Percentiles rank a stretch among this genome's conserved stretches.
These are phyloP conservation scores for Xylariaceae sp. DNA, from an alignment of 2,329 filamentous ascomycete genomes.

Conservation along the genomic window DNA sequence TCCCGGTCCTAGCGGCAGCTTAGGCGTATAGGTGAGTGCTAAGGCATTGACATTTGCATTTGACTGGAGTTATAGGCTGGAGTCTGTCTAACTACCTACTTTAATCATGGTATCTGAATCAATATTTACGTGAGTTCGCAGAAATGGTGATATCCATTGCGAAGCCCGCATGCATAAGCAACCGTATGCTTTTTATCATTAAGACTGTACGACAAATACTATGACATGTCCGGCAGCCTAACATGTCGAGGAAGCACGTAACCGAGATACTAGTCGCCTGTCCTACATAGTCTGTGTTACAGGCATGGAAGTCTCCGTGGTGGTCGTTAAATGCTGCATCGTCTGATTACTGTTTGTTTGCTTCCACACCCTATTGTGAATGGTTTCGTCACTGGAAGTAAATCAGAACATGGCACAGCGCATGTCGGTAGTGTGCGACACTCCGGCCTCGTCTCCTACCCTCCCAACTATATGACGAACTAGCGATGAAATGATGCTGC, in stretches of 20 bases:
- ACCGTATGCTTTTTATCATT: no score
- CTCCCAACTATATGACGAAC: no score
- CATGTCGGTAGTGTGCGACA: neutral
- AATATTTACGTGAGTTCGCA: constrained; percentile 1
- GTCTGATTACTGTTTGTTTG: constrained; percentile 3
- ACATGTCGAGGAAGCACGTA: constrained; percentile 18
- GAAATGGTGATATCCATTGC: neutral
- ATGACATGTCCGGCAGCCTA: constrained; percentile 5
- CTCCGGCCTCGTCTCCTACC: no score
- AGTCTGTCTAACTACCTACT: constrained; percentile 4
- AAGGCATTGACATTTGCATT: constrained; percentile 18
- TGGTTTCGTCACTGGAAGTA: neutral
- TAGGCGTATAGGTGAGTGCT: constrained; percentile 18
- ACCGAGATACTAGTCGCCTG: constrained; percentile 18
- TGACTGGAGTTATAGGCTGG: constrained; percentile 24
- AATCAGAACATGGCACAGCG: neutral
- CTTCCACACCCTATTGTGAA: neutral
- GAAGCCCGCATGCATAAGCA: neutral
- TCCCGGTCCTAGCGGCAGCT: constrained; percentile 35
- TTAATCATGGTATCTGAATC: constrained; percentile 2
- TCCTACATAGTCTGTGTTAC: constrained; percentile 5
- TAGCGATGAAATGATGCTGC: no score
- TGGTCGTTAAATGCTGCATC: neutral
- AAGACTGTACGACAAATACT: no score
- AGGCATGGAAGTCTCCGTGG: constrained; percentile 18